phyloP scores from a whole-genome alignment of 108 stramenopile species.

The Cyclotella cryptica region DNA sequence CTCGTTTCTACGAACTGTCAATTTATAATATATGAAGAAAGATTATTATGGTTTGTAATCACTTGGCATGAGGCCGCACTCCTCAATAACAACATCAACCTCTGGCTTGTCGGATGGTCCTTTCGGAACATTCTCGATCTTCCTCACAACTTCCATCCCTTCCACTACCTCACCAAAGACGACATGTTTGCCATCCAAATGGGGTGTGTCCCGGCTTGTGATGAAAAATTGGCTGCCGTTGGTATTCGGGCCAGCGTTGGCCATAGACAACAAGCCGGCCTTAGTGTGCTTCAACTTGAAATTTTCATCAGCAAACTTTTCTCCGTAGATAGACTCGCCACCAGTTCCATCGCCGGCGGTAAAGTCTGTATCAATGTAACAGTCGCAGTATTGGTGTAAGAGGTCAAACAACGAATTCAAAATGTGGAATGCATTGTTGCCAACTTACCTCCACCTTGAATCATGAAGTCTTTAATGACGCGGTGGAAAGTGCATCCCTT shows the following conservation, averaged over 20 bases:
- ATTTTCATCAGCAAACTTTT: conserved; percentile 92
- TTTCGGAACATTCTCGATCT: conserved; percentile 80
- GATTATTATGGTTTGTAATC: conserved; percentile 35
- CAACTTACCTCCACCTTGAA: conserved; percentile 74
- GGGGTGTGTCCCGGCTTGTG: conserved; percentile 83
- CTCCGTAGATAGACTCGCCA: conserved; percentile 92
- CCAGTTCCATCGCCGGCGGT: conserved; percentile 94
- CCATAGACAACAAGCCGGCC: conserved; percentile 80
- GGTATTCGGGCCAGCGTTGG: conserved; percentile 51
- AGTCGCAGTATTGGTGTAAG: neutral
- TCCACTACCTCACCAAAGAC: conserved; percentile 99
- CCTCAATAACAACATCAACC: conserved; percentile 87
- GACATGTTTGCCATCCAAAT: conserved; percentile 98
- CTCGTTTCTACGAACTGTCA: neutral
- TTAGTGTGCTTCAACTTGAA: conserved; percentile 89
- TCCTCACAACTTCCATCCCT: conserved; percentile 94
- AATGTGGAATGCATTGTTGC: neutral
- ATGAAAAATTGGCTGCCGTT: conserved; percentile 90
- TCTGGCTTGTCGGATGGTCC: conserved; percentile 79
- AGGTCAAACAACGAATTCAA: neutral
- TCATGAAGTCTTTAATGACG: conserved; percentile 95
- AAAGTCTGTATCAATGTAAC: conserved; percentile 72
- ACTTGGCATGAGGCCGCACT: conserved; percentile 80
- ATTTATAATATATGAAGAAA: neutral
- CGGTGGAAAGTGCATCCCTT: conserved; percentile 95